Evolutionary conservation across 192 early-diverging fungal genomes (phyloP), one percentile per base, ranked within the genome.

Genomic region (Cetraspora pellucida): DNA sequence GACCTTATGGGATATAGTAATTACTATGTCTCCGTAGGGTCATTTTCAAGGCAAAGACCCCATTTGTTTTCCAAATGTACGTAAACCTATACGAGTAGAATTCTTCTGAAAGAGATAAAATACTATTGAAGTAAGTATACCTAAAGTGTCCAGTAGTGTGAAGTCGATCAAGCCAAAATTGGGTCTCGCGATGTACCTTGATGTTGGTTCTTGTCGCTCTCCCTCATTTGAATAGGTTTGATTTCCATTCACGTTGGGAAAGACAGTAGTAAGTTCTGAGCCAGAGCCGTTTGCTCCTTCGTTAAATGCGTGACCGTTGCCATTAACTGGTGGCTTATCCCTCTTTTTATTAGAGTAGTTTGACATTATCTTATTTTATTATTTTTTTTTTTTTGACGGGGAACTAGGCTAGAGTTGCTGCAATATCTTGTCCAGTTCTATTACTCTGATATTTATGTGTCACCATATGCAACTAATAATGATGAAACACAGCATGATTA

Each of bases 101-200:
- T 19, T n/a, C 11, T 61, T 47, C 14, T 46, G 37, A 59, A 45
- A 49, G 10, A 63, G 10, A 44, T 28, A 47, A 59, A 8, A 21
- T 19, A 19, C 10, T 55, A 27, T 43, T 31, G 30, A 2, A 16
- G 10, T n/a, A 66, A 60, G 52, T 25, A 65, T 80, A 85, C 83
- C 83, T 60, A 85, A 74, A 66, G 84, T 85, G 23, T 83, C 80
- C 59, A 82, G 63, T 46, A 85, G 44, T 17, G 80, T 79, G 77
- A 85, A 80, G 74, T 85, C 82, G 25, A 71, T 78, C 44, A 85
- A 58, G 19, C 78, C 82, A 77, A 85, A 83, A 17, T 74, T 63
- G n/a, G 84, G 84, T 31, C 78, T 78, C 31, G 54, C n/a, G 10
- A 83, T 81, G 75, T 83, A 85, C 9, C 59, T 75, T 11, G 74